Conservation (phyloP, 169 alveolate genomes). For the Eimeria sp. region DNA sequence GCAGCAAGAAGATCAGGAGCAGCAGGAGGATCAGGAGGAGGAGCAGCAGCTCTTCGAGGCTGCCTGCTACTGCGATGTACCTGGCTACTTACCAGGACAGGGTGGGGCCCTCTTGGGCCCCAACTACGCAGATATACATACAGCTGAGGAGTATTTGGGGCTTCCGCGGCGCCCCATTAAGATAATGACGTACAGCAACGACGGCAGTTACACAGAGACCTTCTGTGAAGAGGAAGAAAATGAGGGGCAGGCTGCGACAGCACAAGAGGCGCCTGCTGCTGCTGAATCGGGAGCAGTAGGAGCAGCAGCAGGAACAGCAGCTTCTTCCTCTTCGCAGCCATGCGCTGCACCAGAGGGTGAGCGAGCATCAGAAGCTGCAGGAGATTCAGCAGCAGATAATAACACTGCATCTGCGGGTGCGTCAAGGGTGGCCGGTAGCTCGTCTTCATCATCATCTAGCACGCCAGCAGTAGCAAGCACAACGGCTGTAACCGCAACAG, state of each 20-base stretch:
- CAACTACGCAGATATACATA: constrained; percentile 29
- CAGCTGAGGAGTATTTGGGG: not conserved
- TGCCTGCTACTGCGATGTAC: constrained; percentile 32
- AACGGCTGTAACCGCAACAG: too few species aligned
- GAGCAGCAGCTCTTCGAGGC: not conserved
- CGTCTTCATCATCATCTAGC: too few species aligned
- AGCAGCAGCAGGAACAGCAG: not conserved
- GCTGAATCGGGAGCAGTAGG: not conserved
- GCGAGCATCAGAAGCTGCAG: too few species aligned
- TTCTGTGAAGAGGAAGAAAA: constrained; percentile 20
- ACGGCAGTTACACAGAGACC: constrained; percentile 15
- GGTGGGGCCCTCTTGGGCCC: constrained; percentile 38
- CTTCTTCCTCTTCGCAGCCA: not conserved
- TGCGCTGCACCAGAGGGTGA: too few species aligned
- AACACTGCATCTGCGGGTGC: too few species aligned
- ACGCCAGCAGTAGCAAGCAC: too few species aligned
- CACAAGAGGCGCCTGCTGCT: not conserved
- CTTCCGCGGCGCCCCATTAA: constrained; percentile 26
- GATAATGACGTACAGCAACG: constrained; percentile 37
- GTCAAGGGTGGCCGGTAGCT: too few species aligned
- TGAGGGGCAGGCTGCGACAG: not conserved
- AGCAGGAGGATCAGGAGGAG: not conserved
- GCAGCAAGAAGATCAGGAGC: not conserved
- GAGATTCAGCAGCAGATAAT: too few species aligned
- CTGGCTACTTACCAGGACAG: constrained; percentile 24